These are phyloP conservation scores for Lentinula boryana DNA, from an alignment of 768 basidiomycete genomes.

Conservation along the genomic window DNA sequence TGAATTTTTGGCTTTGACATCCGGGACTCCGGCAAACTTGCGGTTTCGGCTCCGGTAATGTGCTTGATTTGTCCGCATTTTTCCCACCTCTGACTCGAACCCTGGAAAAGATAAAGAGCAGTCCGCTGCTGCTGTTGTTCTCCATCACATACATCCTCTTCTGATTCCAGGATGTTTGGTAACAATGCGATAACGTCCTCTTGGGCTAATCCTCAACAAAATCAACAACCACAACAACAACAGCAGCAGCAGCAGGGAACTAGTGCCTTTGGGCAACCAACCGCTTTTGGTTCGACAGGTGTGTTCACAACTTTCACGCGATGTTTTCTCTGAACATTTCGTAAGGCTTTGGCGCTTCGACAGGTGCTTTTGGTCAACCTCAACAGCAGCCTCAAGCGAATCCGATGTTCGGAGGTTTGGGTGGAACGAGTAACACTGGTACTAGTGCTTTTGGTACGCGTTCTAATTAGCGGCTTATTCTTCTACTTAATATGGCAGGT, in stretches of 20 bases:
- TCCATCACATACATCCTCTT: neutral
- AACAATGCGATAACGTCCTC: slow-evolving; percentile 45
- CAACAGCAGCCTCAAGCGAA: slow-evolving; percentile 57
- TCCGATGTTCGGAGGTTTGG: slow-evolving; percentile 74
- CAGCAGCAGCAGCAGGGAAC: slow-evolving; percentile 30
- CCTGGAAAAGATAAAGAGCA: neutral
- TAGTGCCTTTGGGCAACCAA: slow-evolving; percentile 67
- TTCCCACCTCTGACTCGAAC: slow-evolving; percentile 2
- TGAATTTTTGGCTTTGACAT: neutral
- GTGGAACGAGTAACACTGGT: slow-evolving; percentile 24
- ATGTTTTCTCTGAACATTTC: slow-evolving; percentile 7
- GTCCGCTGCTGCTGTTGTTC: neutral
- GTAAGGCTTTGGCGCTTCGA: slow-evolving; percentile 10
- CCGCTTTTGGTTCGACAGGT: slow-evolving; percentile 55
- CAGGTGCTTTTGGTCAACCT: slow-evolving; percentile 53
- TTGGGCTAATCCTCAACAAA: slow-evolving; percentile 65
- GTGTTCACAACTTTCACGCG: slow-evolving; percentile 26
- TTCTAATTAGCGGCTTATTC: slow-evolving; percentile 12
- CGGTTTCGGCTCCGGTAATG: neutral
- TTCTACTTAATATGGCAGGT: slow-evolving; percentile 26
- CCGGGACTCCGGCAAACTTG: neutral
- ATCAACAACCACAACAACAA: slow-evolving; percentile 38
- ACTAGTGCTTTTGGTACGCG: slow-evolving; percentile 39
- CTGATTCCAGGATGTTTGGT: slow-evolving; percentile 50
- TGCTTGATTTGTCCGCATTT: neutral